A percentile compares a stretch with the other conserved stretches of the same genome.
phyloP scores from a whole-genome alignment of 192 early-diverging fungal species.

The Coemansia sp. region DNA sequence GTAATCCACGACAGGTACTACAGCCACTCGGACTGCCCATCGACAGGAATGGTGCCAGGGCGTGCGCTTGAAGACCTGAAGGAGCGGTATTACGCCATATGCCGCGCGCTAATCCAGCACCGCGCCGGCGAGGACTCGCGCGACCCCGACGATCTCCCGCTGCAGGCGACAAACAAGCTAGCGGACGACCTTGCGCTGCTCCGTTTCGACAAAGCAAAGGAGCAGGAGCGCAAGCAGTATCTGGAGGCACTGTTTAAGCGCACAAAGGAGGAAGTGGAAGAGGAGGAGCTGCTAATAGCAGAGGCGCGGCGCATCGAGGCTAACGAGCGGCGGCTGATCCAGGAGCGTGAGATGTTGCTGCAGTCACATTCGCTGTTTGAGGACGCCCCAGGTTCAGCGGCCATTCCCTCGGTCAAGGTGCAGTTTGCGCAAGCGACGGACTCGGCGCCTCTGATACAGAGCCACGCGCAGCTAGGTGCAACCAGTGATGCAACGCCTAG shows the following conservation, averaged over 20 bases:
- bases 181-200: conserved; percentile 51
- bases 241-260: conserved; percentile 69
- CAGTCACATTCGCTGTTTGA: conserved; percentile 58
- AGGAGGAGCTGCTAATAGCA: conserved; percentile 79
- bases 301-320: conserved; percentile 80
- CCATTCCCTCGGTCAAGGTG: conserved; percentile 39
- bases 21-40: conserved; percentile 22
- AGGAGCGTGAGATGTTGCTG: conserved; percentile 78
- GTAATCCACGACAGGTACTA: conserved; percentile 85
- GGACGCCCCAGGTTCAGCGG: conserved; percentile 18
- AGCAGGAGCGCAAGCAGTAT: conserved; percentile 80
- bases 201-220: conserved; percentile 60
- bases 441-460: conserved; percentile 11
- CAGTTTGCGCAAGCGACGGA: conserved; percentile 44
- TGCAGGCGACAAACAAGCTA: conserved; percentile 53
- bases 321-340: conserved; percentile 71
- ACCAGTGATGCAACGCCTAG: conserved; percentile 13
- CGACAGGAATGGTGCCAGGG: conserved; percentile 5
- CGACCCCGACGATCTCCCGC: conserved; percentile 37
- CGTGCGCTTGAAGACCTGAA: conserved; percentile 72
- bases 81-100: conserved; percentile 78
- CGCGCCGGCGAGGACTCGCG: conserved; percentile 51
- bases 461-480: conserved; percentile 3
- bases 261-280: conserved; percentile 76
- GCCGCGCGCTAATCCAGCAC: conserved; percentile 61